Evolutionary conservation across 768 basidiomycete genomes (phyloP), one percentile per base, ranked within the genome.

Genomic region (Hydnum rufescens): DNA sequence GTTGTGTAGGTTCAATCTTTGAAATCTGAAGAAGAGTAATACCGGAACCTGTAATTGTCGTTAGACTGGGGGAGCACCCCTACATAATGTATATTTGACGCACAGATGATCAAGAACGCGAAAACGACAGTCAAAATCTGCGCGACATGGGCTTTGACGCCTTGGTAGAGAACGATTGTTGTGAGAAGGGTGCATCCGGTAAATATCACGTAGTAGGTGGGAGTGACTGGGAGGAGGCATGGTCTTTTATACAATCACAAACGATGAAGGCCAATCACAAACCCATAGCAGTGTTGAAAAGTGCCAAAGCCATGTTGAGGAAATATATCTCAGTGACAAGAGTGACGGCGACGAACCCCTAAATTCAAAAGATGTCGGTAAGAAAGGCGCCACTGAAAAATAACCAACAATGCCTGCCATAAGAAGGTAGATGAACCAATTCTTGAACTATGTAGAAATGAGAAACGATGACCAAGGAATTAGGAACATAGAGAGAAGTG

Each of bases 21-120:
- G 82, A 87, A 75, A 93, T 81, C 66, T 99, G 95, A 4, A 99
- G 77, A 57, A 99, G 79, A 28, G 83, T 84, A 63, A 97, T 95
- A 19, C 93, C 93, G 22, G 87, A 67, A 61, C 67, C 66, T 55
- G 60, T 46, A 16, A 60, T 59, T 23, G 13, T 26, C 13, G 25
- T 26, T 26, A 25, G 26, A 8, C 13, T 13, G 13, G 13, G 13
- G 44, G 44, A 26, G 44, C 8, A 47, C 44, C 34, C 8, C 19
- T 13, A 25, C 13, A 47, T 26, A 25, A 28, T 13, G 44, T 13
- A 16, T 13, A 47, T 16, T 8, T 8, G 16, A 47, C 44, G 44
- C 26, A 47, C 8, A 47, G 22, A 39, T 39, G 36, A 39, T 39
- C 13, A 39, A 22, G 36, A 39, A 39, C 22, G 36, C 36, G 1